phyloP scores from a whole-genome alignment of 2,329 filamentous ascomycete species.

The Hortaea sp. region DNA sequence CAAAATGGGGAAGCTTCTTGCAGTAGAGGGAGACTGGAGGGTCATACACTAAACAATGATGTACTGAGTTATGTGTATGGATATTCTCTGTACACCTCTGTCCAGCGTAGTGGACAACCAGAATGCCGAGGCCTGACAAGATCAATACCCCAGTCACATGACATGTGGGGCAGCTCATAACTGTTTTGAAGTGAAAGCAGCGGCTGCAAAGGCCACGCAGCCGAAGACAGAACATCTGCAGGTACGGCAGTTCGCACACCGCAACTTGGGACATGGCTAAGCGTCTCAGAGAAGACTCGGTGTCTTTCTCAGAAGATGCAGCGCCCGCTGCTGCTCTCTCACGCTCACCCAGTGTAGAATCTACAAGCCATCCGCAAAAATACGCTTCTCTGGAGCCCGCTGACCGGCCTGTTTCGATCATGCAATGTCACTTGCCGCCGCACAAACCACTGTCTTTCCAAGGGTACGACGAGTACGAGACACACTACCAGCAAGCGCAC shows the following conservation, averaged over 20 bases:
- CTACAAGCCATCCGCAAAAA: slow-evolving; percentile 26
- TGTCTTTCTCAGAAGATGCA: slow-evolving; percentile 17
- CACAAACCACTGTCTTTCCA: slow-evolving; percentile 64
- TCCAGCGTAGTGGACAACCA: too few relatives aligned
- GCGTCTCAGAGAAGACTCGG: slow-evolving; percentile 45
- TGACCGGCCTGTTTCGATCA: slow-evolving; percentile 37
- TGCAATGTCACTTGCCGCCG: slow-evolving; percentile 74
- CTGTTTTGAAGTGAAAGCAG: neutral
- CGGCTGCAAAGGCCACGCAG: neutral
- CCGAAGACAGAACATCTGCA: neutral
- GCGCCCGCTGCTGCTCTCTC: slow-evolving; percentile 4
- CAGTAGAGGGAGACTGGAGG: neutral
- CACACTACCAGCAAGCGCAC: slow-evolving; percentile 74
- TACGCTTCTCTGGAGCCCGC: slow-evolving; percentile 28
- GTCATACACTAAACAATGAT: too few relatives aligned
- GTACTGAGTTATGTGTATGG: too few relatives aligned
- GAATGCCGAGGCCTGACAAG: too few relatives aligned
- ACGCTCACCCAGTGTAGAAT: slow-evolving; percentile 1
- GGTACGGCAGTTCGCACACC: slow-evolving; percentile 1
- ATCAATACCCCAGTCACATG: too few relatives aligned
- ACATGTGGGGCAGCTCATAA: neutral
- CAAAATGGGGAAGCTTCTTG: neutral
- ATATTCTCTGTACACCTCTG: too few relatives aligned
- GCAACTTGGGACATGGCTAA: slow-evolving; percentile 43
- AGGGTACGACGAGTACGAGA: slow-evolving; percentile 71